Evolutionary conservation across 2,329 filamentous ascomycete species (phyloP), one percentile per base, ranked within the genome.

Genomic region (Chaetomium globosum): DNA sequence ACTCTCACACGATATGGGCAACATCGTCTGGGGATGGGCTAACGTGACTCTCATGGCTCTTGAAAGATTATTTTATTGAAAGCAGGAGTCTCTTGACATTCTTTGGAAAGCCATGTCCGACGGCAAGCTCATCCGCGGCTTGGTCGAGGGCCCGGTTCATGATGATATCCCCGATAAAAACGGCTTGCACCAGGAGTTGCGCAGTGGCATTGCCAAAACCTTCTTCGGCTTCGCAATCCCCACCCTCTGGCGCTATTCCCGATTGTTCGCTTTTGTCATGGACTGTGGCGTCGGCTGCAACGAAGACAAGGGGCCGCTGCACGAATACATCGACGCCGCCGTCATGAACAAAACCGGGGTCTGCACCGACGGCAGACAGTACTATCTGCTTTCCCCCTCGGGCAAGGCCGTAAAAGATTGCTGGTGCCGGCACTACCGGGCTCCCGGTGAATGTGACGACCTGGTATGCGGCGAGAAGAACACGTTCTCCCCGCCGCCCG

Each of bases 181-280:
- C n/a, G n/a, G n/a, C n/a, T n/a, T n/a, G n/a, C n/a, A 2, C 12
- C 28, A 13, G 7, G 21, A 23, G 1, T 33, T n/a, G 12, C 8
- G 23, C 23, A 52, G 31, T 46, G 63, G 65, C 0, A 49, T 71
- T 46, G 10, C 51, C 59, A 74, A 72, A 64, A 54, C 71, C 46
- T 71, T 77, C 59, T 77, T 69, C 61, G 74, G 67, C 52, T 75
- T 68, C 53, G 68, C 73, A 54, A 76, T 78, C 61, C 76, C 77
- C 8, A 61, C 65, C 16, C 51, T 74, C 3, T 78, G 76, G 77
- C 63, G 65, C 13, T 58, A 57, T 33, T 73, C 74, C 5, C 65
- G 67, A 4, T 67, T 65, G 9, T 68, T 70, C 26, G 70, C 73
- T 13, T 78, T 78, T 53, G 61, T 78, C 51, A 59, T 78, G 49